Percentiles rank a stretch among this genome's conserved stretches.
Evolutionary conservation across 768 basidiomycete species (phyloP).

Genomic region (Naganishia vishniacii): DNA sequence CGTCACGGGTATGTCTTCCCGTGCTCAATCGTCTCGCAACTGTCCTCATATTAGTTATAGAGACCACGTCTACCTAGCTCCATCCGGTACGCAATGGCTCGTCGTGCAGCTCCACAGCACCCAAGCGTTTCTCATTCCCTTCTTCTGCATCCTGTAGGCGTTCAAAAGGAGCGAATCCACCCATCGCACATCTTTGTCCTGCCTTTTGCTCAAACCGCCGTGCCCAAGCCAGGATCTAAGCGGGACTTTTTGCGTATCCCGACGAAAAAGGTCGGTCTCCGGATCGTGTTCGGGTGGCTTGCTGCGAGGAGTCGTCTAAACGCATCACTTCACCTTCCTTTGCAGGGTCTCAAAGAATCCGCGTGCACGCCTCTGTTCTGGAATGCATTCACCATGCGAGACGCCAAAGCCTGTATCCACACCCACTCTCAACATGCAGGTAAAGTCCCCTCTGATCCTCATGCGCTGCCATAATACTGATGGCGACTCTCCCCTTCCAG

Average conservation of each 20-base stretch:
- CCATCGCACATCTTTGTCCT: conserved; percentile 82
- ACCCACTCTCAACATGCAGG: conserved; percentile 77
- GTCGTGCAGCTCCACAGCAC: no score
- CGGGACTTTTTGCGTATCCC: conserved; percentile 75
- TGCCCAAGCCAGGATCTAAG: conserved; percentile 61
- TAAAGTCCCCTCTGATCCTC: conserved; percentile 22
- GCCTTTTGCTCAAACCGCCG: conserved; percentile 62
- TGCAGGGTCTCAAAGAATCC: conserved; percentile 65
- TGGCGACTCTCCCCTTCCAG: conserved; percentile 46
- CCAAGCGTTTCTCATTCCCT: no score
- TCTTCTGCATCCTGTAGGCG: conserved; percentile 51
- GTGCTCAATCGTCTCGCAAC: neutral
- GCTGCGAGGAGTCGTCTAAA: neutral
- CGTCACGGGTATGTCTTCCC: conserved; percentile 51
- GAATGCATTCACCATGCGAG: conserved; percentile 76
- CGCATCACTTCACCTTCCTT: neutral
- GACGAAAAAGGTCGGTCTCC: conserved; percentile 50
- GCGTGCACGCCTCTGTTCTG: conserved; percentile 87
- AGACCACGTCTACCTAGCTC: conserved; percentile 76
- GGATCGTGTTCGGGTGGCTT: no score
- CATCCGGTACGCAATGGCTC: conserved; percentile 51
- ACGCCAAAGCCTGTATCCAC: conserved; percentile 81
- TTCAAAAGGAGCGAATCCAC: conserved; percentile 81
- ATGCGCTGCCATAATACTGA: neutral
- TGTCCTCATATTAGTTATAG: neutral